Evolutionary conservation across 2,329 filamentous ascomycete genomes (phyloP), one percentile per base, ranked within the genome.

Genomic region (Ophiocordyceps unilateralis): DNA sequence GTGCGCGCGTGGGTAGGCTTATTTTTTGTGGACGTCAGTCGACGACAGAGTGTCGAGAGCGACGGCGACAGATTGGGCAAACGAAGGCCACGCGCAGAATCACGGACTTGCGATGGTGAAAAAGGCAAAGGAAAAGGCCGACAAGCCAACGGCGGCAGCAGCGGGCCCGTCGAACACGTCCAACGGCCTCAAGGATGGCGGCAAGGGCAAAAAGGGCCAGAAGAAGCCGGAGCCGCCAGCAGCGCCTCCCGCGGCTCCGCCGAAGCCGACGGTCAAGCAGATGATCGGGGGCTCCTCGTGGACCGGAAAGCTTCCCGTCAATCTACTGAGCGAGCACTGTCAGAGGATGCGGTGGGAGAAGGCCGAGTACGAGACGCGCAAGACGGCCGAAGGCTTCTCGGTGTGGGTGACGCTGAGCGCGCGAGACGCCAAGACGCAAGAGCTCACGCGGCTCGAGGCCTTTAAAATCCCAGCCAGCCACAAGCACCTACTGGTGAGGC

Each of bases 221-320:
- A 40, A 54, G 14, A 44, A 51, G 7, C 49, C 49, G 22, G 53
- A 34, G 30, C 30, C 28, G 57, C 43, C 57, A 7, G 15, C 34
- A 10, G 21, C 34, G 14, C 10, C 56, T 47, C 51, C 60, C 3
- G 48, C 56, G 2, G 69, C 62, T 0, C 70, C 70, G 4, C 72
- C 72, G 0, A 76, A 78, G 51, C 76, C 74, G 14, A 78, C 78
- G 2, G 72, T 73, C 39, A 81, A 81, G 60, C 85, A 93, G 52
- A 67, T 98, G 50, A 93, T 98, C 55, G 91, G 87, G 37, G 91
- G 91, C 41, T 78, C 86, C 45, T 95, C 87, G 51, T 98, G 91
- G 91, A 98, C 91, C 0, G 91, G 91, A 36, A 98, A 98, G 60
- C 67, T 98, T 26, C 91, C 91, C 1, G 83, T 95, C 49, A 95